A percentile compares a stretch with the other conserved stretches of the same genome.
These are phyloP conservation scores for Polytolypa hystricis DNA, from an alignment of 2,329 filamentous ascomycete genomes.

Conservation along the genomic window DNA sequence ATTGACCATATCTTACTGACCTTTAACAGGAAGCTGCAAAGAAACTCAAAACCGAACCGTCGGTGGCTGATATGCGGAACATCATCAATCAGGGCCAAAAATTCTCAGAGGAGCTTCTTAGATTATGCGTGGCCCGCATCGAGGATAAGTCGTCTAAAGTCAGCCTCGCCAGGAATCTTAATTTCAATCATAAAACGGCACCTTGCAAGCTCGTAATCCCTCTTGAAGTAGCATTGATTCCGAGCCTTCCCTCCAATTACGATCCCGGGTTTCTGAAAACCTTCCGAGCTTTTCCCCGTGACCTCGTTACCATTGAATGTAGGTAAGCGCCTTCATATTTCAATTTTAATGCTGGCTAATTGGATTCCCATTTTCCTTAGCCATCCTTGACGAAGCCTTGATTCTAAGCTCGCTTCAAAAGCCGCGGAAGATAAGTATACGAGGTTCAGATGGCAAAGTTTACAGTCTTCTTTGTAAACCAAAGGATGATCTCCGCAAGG, in stretches of 20 bases:
- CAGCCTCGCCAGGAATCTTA: constrained; percentile 64
- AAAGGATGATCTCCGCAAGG: constrained; percentile 93
- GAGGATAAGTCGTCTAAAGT: constrained; percentile 56
- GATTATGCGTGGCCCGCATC: constrained; percentile 70
- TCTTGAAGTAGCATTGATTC: constrained; percentile 71
- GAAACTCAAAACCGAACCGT: constrained; percentile 31
- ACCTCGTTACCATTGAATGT: constrained; percentile 68
- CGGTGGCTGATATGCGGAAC: constrained; percentile 50
- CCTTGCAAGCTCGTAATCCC: constrained; percentile 83
- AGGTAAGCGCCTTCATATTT: constrained; percentile 10
- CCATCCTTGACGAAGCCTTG: constrained; percentile 76
- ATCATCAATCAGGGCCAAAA: constrained; percentile 71
- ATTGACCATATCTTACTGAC: neutral
- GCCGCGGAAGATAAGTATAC: constrained; percentile 76
- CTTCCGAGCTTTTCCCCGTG: constrained; percentile 77
- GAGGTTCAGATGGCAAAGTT: constrained; percentile 75
- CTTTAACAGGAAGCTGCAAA: constrained; percentile 39
- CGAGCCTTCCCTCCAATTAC: constrained; percentile 61
- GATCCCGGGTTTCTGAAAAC: constrained; percentile 53
- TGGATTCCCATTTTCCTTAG: constrained; percentile 19
- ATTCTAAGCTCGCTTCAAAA: constrained; percentile 87
- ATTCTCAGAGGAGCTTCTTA: constrained; percentile 68
- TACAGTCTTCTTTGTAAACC: constrained; percentile 95
- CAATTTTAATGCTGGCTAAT: neutral
- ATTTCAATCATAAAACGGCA: constrained; percentile 72